Base-by-base conservation (phyloP, 768 basidiomycete species). In the Mrakia frigida region DNA sequence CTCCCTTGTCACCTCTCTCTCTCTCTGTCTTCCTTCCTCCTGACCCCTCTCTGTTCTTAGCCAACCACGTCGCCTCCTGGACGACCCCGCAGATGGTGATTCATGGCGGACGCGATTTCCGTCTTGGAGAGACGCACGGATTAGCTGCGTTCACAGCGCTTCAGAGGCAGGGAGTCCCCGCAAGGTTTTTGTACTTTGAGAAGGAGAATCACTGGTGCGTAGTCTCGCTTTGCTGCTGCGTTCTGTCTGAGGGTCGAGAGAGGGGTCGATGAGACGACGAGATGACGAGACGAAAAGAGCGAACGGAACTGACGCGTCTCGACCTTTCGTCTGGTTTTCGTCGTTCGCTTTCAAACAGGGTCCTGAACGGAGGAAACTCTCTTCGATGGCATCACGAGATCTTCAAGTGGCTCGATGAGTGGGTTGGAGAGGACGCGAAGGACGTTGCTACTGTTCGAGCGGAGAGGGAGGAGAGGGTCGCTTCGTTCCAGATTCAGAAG, bases 321-420 rank as follows among this genome's bases (percentile, higher is more conserved):
- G 25, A 21, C 50, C 43, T n/a, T 74, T 43, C 69, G 28, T 43
- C 60, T 63, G 21, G 21, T 68, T 75, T 39, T 59, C 21, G 0
- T 68, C 35, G 67, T 52, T 56, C 70, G 43, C 72, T 31, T 35
- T 33, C 59, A 43, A 73, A 46, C 80, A 91, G 92, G 74, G 81
- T 84, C 2, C 79, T 96, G 82, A 93, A 94, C 82, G 80, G 83
- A 0, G 77, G 76, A 25, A 85, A 85, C 80, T 82, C 82, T n/a
- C 43, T 81, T 9, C 80, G 79, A 68, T 98, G 96, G 96, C 93
- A 98, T 84, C 86, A 91, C 79, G 96, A 99, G 82, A 91, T 98
- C 18, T 90, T 99, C 84, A 87, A 88, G 77, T 98, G 93, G 93
- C 90, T 97, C 78, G 88, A 85, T 46, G 83, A 85, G 79, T 85